These are phyloP conservation scores for Zea mays DNA, from an alignment of 176 grass and related monocot species.

Conservation along the genomic window DNA sequence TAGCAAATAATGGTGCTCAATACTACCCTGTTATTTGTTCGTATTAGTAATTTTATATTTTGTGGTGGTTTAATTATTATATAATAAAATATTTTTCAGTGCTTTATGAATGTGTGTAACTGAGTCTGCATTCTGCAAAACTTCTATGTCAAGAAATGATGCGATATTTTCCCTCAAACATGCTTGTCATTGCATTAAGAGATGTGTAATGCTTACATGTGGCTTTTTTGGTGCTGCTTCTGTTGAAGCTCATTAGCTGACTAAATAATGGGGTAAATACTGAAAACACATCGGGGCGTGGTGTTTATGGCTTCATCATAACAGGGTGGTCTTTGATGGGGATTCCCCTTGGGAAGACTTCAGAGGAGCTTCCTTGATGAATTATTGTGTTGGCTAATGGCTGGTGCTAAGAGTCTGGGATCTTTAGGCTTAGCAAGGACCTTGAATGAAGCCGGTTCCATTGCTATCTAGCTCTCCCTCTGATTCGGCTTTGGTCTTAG, in stretches of 20 bases:
- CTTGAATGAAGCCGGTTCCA: no score
- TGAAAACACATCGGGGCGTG: neutral
- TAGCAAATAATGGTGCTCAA: slow-evolving; percentile 39
- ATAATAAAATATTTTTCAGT: neutral
- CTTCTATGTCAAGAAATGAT: neutral
- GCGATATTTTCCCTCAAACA: neutral
- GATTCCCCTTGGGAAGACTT: no score
- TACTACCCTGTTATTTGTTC: slow-evolving; percentile 10
- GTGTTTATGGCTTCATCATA: no score
- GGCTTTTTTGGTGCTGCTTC: slow-evolving; percentile 10
- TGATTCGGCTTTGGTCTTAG: no score
- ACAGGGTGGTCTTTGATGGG: no score
- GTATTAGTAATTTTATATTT: slow-evolving; percentile 15
- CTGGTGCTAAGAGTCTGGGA: no score
- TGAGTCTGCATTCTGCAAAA: neutral
- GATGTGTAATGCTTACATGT: neutral
- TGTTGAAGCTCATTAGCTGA: slow-evolving; percentile 13
- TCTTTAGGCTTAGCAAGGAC: no score
- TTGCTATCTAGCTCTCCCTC: no score
- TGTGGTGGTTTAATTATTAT: neutral
- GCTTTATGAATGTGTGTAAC: neutral
- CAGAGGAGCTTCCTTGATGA: no score
- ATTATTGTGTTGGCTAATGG: no score
- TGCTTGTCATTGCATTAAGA: neutral
- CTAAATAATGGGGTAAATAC: neutral